These are phyloP conservation scores for Clohesyomyces aquaticus DNA, from an alignment of 495 filamentous ascomycete genomes.

Conservation along the genomic window DNA sequence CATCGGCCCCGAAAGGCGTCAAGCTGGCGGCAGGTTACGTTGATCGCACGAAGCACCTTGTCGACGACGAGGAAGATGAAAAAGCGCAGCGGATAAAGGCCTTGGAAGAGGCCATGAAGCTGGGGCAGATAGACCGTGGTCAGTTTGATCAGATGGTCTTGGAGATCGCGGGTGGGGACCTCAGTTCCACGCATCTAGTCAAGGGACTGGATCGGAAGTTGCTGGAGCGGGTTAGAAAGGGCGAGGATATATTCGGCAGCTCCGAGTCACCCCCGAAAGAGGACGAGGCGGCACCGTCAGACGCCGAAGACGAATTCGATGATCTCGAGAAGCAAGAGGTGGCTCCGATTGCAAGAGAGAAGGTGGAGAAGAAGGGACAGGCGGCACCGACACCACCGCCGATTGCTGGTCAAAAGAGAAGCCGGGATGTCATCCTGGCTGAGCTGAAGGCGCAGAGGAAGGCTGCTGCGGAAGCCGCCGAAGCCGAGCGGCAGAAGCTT, in stretches of 20 bases:
- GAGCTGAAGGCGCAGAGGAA: slow-evolving; percentile 76
- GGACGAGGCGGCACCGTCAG: slow-evolving; percentile 17
- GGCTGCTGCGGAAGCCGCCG: slow-evolving; percentile 58
- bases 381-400: slow-evolving; percentile 65
- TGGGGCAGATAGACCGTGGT: slow-evolving; percentile 75
- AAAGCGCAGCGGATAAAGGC: slow-evolving; percentile 68
- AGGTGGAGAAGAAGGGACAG: slow-evolving; percentile 74
- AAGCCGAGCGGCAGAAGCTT: slow-evolving; percentile 55
- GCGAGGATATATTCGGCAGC: slow-evolving; percentile 50
- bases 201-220: slow-evolving; percentile 90
- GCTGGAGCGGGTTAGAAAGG: slow-evolving; percentile 66
- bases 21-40: slow-evolving; percentile 79
- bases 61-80: slow-evolving; percentile 53
- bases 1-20: slow-evolving; percentile 80
- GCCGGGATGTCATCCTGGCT: slow-evolving; percentile 79
- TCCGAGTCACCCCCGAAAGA: slow-evolving; percentile 1
- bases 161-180: slow-evolving; percentile 82
- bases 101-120: slow-evolving; percentile 79
- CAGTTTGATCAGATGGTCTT: slow-evolving; percentile 72
- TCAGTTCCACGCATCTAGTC: slow-evolving; percentile 78
- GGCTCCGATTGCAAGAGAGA: slow-evolving; percentile 58
- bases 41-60: slow-evolving; percentile 71
- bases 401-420: slow-evolving; percentile 66
- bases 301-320: slow-evolving; percentile 78
- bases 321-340: slow-evolving; percentile 67